Evolutionary conservation across 129 eudicot genomes (phyloP).

Genomic region (Lactuca sativa): DNA sequence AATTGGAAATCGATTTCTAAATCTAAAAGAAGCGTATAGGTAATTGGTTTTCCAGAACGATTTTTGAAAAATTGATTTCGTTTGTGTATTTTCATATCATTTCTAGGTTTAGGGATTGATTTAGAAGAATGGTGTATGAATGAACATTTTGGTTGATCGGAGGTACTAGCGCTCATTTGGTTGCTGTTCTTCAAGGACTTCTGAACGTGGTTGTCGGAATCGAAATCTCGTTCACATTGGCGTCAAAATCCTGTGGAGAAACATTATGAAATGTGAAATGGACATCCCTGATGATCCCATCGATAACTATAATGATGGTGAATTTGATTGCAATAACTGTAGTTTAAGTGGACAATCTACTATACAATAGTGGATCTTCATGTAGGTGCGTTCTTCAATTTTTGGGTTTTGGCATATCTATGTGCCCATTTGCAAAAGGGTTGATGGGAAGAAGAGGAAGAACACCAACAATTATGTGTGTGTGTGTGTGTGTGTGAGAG

Average conservation of each 20-base stretch:
- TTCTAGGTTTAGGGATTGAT: constrained; percentile 33
- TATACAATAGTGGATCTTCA: constrained; percentile 70
- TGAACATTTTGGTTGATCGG: constrained; percentile 89
- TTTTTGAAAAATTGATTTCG: too few relatives aligned
- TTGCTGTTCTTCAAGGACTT: constrained; percentile 80
- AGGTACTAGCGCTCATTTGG: constrained; percentile 82
- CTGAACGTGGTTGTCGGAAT: constrained; percentile 74
- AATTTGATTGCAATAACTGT: constrained; percentile 74
- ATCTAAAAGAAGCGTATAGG: too few relatives aligned
- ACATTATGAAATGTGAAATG: constrained; percentile 67
- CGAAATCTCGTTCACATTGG: constrained; percentile 32
- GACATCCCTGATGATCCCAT: constrained; percentile 82
- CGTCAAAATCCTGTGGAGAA: not conserved
- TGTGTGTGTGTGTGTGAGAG: constrained; percentile 27
- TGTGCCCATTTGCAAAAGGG: constrained; percentile 80
- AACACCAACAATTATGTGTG: constrained; percentile 76
- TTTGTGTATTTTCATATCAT: too few relatives aligned
- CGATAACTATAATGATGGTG: constrained; percentile 67
- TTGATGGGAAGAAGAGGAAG: constrained; percentile 81
- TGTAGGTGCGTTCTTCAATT: constrained; percentile 81
- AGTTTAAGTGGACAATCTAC: constrained; percentile 67
- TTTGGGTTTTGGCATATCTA: constrained; percentile 88
- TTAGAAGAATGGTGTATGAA: constrained; percentile 88
- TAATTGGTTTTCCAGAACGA: too few relatives aligned
- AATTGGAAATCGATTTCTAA: too few relatives aligned